Evolutionary conservation across 2,329 filamentous ascomycete genomes (phyloP), one percentile per base, ranked within the genome.

Genomic region (Alternaria viburni): DNA sequence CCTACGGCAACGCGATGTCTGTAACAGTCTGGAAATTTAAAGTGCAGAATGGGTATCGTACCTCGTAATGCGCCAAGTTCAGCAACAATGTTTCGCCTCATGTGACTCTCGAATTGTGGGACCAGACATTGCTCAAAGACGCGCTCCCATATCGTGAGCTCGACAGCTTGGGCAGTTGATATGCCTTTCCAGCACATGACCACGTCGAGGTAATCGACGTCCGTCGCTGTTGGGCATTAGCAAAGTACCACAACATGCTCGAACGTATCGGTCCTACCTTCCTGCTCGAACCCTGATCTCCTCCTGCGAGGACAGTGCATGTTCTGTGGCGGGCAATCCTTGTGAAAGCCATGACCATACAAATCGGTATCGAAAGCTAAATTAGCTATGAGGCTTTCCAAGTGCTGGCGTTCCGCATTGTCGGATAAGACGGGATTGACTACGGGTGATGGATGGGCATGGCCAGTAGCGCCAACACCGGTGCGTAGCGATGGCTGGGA

Each of bases 101-200:
- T 32, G n/a, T 52, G 50, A 11, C 71, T 54, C 17, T 66, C 51
- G 19, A 79, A 54, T 15, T 65, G 62, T 9, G 57, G 62, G 21
- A 70, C 68, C 13, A 79, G 55, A 13, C 69, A 67, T 13, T 61
- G 41, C 30, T 65, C 62, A 46, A 80, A 70, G 17, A 73, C 50
- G 3, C 62, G 62, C 43, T 80, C 75, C 79, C 78, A 81, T 30
- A 70, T 65, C 3, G 54, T 28, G 45, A 81, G 59, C 57, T 81
- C 79, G 10, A 55, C 21, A 26, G 75, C 74, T 55, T 77, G 75
- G 6, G 62, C 19, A 12, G 64, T 55, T 4, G 73, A 73, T 4
- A 81, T 52, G 6, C 72, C 69, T 60, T 76, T 81, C 80, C 80
- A 81, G 47, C 72, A 79, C 7, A 75, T 72, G 3, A 77, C 64